Evolutionary conservation across 768 basidiomycete genomes (phyloP).

Genomic region (Tulasnella sp.): DNA sequence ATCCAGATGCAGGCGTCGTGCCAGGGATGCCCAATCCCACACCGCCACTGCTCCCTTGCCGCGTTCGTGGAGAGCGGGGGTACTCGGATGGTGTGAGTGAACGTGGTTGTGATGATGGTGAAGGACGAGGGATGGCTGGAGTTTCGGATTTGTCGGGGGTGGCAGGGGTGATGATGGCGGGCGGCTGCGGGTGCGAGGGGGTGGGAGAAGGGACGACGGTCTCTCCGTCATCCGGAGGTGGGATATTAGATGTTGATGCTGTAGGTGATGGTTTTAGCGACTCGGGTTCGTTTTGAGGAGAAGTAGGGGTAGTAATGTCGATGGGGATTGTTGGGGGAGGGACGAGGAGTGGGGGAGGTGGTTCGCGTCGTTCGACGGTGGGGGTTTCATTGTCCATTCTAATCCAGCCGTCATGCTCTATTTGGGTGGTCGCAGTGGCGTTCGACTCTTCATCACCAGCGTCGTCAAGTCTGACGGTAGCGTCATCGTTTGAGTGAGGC

Average conservation of each 20-base stretch:
- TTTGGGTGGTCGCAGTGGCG: background rate
- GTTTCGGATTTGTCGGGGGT: background rate
- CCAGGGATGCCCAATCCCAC: conserved; percentile 7
- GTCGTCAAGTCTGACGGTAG: background rate
- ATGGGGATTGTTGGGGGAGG: background rate
- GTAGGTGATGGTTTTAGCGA: background rate
- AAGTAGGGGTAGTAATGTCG: background rate
- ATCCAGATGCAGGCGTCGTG: background rate
- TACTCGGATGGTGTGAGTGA: background rate
- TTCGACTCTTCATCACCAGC: background rate
- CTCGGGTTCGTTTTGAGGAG: background rate
- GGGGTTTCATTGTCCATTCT: background rate
- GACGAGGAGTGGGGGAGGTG: background rate
- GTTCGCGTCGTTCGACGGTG: background rate
- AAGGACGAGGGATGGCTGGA: background rate
- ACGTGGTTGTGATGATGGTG: background rate
- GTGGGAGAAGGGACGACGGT: background rate
- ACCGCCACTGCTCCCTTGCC: conserved; percentile 7
- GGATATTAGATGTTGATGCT: background rate
- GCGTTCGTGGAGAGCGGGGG: background rate
- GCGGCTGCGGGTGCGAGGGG: background rate
- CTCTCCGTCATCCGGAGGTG: background rate
- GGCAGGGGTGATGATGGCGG: background rate
- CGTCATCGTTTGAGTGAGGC: background rate
- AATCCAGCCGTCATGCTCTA: background rate